Conservation (phyloP, 106 monocot genomes). For the Vanilla planifolia region DNA sequence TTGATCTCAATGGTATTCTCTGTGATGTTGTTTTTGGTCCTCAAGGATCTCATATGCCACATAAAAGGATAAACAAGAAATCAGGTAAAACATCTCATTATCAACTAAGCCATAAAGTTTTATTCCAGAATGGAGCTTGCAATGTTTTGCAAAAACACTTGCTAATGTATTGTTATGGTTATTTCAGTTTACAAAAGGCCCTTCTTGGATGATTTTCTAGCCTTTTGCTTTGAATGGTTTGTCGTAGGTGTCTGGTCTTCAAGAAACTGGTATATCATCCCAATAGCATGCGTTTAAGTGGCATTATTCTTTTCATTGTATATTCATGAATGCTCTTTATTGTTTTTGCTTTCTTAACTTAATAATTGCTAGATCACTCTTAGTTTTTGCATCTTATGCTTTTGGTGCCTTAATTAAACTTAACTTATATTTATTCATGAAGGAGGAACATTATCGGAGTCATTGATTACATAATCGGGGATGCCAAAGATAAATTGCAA, state of each 20-base stretch:
- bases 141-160: background rate
- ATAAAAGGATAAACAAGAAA: conserved; percentile 33
- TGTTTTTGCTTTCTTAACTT: background rate
- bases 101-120: background rate
- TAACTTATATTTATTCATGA: conserved; percentile 11
- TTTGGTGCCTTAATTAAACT: background rate
- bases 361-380: background rate
- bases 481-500: conserved; percentile 37
- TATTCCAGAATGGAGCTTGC: background rate
- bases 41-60: conserved; percentile 10
- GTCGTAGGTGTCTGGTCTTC: conserved; percentile 86
- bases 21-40: conserved; percentile 40
- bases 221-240: conserved; percentile 83
- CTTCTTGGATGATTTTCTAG: conserved; percentile 76
- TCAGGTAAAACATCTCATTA: conserved; percentile 27
- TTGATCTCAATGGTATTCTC: conserved; percentile 91
- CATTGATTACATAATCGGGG: conserved; percentile 56
- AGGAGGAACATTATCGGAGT: conserved; percentile 52
- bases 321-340: no score
- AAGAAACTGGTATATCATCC: conserved; percentile 46
- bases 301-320: background rate
- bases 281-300: background rate
- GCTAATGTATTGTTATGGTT: conserved; percentile 13
- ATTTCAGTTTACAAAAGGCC: conserved; percentile 78
- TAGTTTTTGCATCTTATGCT: background rate